Evolutionary conservation across 176 grass and related monocot genomes (phyloP), one percentile per base, ranked within the genome.

Genomic region (Eleusine coracana): DNA sequence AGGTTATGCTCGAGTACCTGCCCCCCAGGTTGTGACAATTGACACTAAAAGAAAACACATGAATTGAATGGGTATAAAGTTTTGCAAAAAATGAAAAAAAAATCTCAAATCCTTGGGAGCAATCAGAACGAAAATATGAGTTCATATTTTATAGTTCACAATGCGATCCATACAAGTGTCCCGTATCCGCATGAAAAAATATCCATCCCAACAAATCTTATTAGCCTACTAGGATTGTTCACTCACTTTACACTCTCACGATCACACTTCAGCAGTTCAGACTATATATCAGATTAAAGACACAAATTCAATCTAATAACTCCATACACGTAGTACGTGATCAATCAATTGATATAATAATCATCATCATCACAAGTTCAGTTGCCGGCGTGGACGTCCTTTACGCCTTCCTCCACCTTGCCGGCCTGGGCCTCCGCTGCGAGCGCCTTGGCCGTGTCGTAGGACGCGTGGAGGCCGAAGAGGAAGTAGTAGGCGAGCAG

Each of bases 391-490:
- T 25, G 21, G 56, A 10, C 56, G 56, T 7, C 59, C 59, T 62
- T 62, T 28, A 5, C 86, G 29, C 67, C 85, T 6, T 88, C 77
- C 76, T 90, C 89, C 80, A 85, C 81, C 75, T 74, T 82, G 34
- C 40, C 61, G 5, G 50, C 34, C 3, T 13, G 45, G 5, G 77
- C 5, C 49, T 89, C 87, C 3, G 52, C 44, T 12, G 65, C 80
- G 17, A 76, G 5, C 77, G 84, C 75, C 83, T 82, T 93, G 10
- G 92, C 92, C 11, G 82, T 87, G 77, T 97, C 95, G 64, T 94
- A 97, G 21, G 95, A 94, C 25, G 95, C 95, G 74, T 97, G 95
- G 7, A 97, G 87, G 0, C 96, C 96, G n/a, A 99, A 29, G 66
- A 96, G 87, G 55, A 99, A 44, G 91, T 99, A 99, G 86, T 99